These are phyloP conservation scores for Suhomyces anneliseae DNA, from an alignment of 1,139 yeast species.

Conservation along the genomic window DNA sequence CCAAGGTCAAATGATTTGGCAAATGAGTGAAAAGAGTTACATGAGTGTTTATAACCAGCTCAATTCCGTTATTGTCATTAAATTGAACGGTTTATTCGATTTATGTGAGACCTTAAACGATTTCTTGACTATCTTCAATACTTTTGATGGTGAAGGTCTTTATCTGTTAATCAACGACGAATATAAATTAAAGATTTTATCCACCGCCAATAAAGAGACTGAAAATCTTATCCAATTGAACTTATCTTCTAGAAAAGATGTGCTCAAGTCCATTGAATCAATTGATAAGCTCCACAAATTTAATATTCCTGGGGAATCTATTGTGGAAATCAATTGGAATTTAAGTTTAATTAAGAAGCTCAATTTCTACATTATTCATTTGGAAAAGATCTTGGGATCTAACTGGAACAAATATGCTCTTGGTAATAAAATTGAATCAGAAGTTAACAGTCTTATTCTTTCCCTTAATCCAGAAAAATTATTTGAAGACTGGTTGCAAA, in stretches of 20 bases:
- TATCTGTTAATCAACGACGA: slow-evolving; percentile 35
- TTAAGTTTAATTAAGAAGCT: slow-evolving; percentile 23
- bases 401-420: slow-evolving; percentile 77
- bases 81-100: slow-evolving; percentile 28
- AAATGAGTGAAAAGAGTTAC: slow-evolving; percentile 32
- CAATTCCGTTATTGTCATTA: slow-evolving; percentile 22
- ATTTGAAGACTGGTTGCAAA: slow-evolving; percentile 50
- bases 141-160: slow-evolving; percentile 18
- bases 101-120: slow-evolving; percentile 31
- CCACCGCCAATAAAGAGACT: slow-evolving; percentile 32
- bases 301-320: not conserved
- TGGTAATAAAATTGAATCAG: slow-evolving; percentile 62
- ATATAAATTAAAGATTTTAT: slow-evolving; percentile 33
- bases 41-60: slow-evolving; percentile 22
- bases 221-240: slow-evolving; percentile 16
- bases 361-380: slow-evolving; percentile 20
- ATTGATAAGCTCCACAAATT: not conserved
- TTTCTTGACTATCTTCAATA: slow-evolving; percentile 26
- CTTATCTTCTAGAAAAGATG: slow-evolving; percentile 1
- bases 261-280: slow-evolving; percentile 1
- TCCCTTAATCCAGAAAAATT: slow-evolving; percentile 45
- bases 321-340: slow-evolving; percentile 22
- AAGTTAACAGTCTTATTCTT: slow-evolving; percentile 44
- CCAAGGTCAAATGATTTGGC: slow-evolving; percentile 36
- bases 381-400: slow-evolving; percentile 51